Evolutionary conservation across 192 early-diverging fungal genomes (phyloP).

Genomic region (Entomortierella chlamydospora): DNA sequence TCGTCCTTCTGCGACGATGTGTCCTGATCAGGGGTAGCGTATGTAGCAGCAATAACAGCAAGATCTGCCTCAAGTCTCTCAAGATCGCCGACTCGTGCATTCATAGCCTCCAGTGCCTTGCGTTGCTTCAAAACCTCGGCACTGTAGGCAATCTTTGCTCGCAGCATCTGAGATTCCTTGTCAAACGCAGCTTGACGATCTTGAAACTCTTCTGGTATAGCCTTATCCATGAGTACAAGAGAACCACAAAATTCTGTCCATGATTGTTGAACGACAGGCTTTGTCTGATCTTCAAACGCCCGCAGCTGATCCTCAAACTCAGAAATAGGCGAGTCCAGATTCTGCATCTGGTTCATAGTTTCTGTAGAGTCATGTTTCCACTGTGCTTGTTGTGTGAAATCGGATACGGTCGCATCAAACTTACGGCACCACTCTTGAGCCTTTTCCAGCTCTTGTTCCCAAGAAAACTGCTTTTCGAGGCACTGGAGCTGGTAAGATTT

Average conservation of each 20-base stretch:
- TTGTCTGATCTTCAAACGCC: slow-evolving; percentile 16
- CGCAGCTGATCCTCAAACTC: slow-evolving; percentile 27
- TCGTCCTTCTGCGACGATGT: neutral
- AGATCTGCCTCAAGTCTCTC: neutral
- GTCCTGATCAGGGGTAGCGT: neutral
- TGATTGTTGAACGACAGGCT: slow-evolving; percentile 17
- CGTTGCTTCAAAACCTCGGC: slow-evolving; percentile 35
- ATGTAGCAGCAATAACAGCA: neutral
- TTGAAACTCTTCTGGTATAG: slow-evolving; percentile 17
- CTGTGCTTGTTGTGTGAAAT: slow-evolving; percentile 16
- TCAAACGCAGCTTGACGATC: slow-evolving; percentile 3
- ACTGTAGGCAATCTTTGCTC: slow-evolving; percentile 15
- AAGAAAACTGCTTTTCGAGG: slow-evolving; percentile 19
- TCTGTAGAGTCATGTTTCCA: slow-evolving; percentile 7
- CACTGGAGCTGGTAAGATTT: slow-evolving; percentile 16
- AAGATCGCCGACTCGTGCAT: slow-evolving; percentile 6
- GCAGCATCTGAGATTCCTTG: neutral
- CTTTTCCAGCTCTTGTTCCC: slow-evolving; percentile 22
- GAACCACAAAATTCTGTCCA: slow-evolving; percentile 28
- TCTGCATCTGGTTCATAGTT: neutral
- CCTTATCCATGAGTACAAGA: slow-evolving; percentile 21
- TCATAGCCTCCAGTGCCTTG: slow-evolving; percentile 20
- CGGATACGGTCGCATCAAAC: neutral
- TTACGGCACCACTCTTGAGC: slow-evolving; percentile 23
- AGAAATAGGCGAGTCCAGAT: slow-evolving; percentile 7